A percentile compares a stretch with the other conserved stretches of the same genome.
Evolutionary conservation across 305 asterid genomes (phyloP).

Genomic region (Euphrasia arctica): DNA sequence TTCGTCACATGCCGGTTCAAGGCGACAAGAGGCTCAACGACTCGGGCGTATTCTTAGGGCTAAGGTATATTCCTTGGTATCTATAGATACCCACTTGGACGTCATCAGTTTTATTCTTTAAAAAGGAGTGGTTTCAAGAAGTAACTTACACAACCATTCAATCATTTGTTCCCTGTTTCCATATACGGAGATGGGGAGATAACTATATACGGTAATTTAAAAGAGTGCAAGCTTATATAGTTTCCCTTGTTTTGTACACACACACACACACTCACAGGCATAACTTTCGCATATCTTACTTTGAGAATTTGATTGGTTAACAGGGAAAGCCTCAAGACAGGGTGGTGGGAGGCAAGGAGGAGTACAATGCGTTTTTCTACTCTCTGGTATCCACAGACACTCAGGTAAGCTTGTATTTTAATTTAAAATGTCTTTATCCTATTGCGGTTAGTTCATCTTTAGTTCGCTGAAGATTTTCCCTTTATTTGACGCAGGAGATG

Average conservation of each 20-base stretch:
- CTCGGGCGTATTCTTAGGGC: conserved; percentile 99
- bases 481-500: conserved; percentile 62
- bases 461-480: conserved; percentile 1
- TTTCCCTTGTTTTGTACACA: background rate
- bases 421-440: conserved; percentile 12
- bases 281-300: background rate
- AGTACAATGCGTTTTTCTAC: conserved; percentile 97
- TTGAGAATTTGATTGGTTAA: conserved; percentile 29
- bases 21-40: conserved; percentile 99
- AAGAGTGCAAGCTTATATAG: conserved; percentile 6
- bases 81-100: conserved; percentile 8
- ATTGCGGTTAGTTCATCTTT: conserved; percentile 1
- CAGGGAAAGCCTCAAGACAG: conserved; percentile 95
- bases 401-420: conserved; percentile 44
- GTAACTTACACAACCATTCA: background rate
- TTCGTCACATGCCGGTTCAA: conserved; percentile 99
- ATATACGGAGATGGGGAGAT: background rate
- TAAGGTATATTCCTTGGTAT: conserved; percentile 46
- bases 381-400: conserved; percentile 99
- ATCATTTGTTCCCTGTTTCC: background rate
- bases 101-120: conserved; percentile 12
- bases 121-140: conserved; percentile 14
- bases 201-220: background rate
- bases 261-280: background rate
- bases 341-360: conserved; percentile 96